Evolutionary conservation across 139 green algal genomes (phyloP), one percentile per base, ranked within the genome.

Genomic region (Ulvella scutata): DNA sequence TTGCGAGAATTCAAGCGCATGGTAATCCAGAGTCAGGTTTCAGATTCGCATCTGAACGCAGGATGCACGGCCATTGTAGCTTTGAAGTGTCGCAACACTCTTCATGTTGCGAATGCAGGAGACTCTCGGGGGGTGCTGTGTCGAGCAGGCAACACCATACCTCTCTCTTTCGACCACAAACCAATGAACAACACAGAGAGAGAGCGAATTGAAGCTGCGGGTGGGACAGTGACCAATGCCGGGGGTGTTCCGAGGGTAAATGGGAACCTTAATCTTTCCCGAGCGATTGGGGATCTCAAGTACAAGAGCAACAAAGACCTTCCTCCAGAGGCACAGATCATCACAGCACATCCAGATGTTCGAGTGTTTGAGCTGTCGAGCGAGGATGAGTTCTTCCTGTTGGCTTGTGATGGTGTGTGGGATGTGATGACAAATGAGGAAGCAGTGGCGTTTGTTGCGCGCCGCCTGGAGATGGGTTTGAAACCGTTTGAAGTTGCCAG

Each of bases 221-320:
- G 92, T 59, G 88, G 83, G 38, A 92, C 89, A 31, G 33, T 86
- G n/a, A 82, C 74, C 34, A 73, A 85, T 34, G 80, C 81, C 59
- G 78, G 74, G 29, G 74, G 79, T 29, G 78, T 82, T 38, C 80
- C 77, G 61, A 82, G 92, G 29, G 92, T 97, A 0, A 97, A 97
- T 74, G 92, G 92, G 79, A 96, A 96, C 79, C 86, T 97, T 3
- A 96, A 97, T 81, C 84, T 98, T 76, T 94, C 87, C 3, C 85
- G 94, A 34, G 95, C 94, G 0, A 96, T 98, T 72, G 94, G 94
- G 0, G 94, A 98, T 79, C 83, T 98, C 43, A 92, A 92, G 75
- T 97, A 97, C 82, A 97, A 97, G 86, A 78, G 72, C 73, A 93
- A 94, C 75, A 43, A 38, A 23, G 75, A 88, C 61, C 79, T 91